Base-by-base conservation (phyloP, 106 monocot species). In the Allium cepa region DNA sequence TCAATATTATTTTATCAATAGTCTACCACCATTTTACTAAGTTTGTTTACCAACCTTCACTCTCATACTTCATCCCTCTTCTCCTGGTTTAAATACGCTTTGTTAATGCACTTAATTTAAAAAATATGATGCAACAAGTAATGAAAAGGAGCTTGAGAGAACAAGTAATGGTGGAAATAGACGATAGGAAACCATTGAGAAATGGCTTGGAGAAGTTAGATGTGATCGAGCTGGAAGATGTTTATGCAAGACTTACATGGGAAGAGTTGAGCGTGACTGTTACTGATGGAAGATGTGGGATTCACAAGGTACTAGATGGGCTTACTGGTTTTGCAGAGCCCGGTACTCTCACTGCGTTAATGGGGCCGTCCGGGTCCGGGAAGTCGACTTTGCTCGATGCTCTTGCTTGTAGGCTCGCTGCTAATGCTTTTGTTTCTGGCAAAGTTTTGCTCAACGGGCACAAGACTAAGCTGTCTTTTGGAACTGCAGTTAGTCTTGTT, bases 291-390 rank as follows among this genome's bases (percentile, higher is more conserved):
- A 70, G 49, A 47, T 82, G 85, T 3, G 85, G 85, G 52, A 76
- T 80, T 17, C 80, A 80, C 71, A 60, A 27, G 47, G 85, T 90
- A 48, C 73, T 90, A 26, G 75, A 86, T 13, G 78, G 78, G 45
- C 80, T 90, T 12, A 90, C 85, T 17, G 90, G 90, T 26, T 90
- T 68, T 65, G 90, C 90, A 9, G 85, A 90, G 72, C 85, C 90
- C 0, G 82, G 90, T 14, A 71, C 85, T 4, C 65, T 90, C 51
- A 90, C 82, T 10, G 90, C 83, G 8, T 56, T 90, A 17, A 90
- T 90, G 90, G 90, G 90, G 0, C 90, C 90, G n/a, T 90, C 90
- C 1, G 90, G 90, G 7, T 90, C 90, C 3, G 90, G 90, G 26
- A 90, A 90, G 73, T 85, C 85, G 22, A 85, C 90, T 4, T 72